Evolutionary conservation across 2,329 filamentous ascomycete species (phyloP), one percentile per base, ranked within the genome.

Genomic region (Aspergillus flavus): DNA sequence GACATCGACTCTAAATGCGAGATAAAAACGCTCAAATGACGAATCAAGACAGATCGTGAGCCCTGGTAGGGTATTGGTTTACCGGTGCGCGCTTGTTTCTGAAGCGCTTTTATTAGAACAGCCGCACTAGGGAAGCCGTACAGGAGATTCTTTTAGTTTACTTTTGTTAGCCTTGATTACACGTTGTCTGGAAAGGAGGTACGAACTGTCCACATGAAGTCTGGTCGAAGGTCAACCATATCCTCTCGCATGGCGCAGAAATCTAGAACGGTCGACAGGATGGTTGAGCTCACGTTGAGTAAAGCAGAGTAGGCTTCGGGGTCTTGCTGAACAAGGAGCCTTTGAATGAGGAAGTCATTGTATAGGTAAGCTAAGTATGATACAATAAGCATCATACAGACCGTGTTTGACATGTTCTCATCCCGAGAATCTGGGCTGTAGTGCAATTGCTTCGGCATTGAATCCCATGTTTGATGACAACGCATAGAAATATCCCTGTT

Each of bases 1-100:
- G 73, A 73, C 21, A 76, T 76, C 0, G 69, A 72, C 34, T 80
- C 78, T 1, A 81, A 70, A 57, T 80, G 76, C 3, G 71, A 72
- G 19, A 79, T 78, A 19, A 81, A 73, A 0, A 81, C 78, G 36
- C 73, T 75, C 0, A 81, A 62, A 66, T 75, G 76, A 6, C 79
- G 77, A 43, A 81, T 76, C 3, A 79, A 73, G 12, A 76, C 74
- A 0, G 73, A 66, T 21, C 77, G 69, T 0, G 76, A 77, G 2
- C 78, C 73, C 1, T 66, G 69, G 7, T 70, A 68, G 0, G 76
- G 75, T 32, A 80, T 75, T 9, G 66, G 61, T 6, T 72, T 68
- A 21, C 70, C 66, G 7, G 68, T 71, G 26, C 63, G 65, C 6
- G 60, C 67, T 62, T 73, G 66, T 12, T 66, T 65, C 43, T 73